A percentile compares a stretch with the other conserved stretches of the same genome.
phyloP scores from a whole-genome alignment of 495 filamentous ascomycete genomes.

The Podospora anserina region DNA sequence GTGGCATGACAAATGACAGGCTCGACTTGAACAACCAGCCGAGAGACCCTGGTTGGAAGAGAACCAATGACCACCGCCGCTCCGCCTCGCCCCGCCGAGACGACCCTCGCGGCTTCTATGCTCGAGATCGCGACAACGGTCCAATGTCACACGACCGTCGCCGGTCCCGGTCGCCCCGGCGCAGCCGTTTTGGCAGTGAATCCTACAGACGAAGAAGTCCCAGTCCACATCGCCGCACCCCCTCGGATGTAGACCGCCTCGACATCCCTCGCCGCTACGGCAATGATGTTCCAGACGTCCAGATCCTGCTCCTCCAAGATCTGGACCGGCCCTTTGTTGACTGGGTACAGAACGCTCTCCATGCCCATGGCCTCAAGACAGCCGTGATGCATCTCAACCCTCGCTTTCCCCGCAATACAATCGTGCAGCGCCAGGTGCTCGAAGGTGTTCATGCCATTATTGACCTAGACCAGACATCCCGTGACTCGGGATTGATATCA shows the following conservation, averaged over 20 bases:
- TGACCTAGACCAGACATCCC: conserved; percentile 64
- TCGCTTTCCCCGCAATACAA: conserved; percentile 69
- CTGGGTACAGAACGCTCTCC: conserved; percentile 76
- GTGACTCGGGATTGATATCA: conserved; percentile 68
- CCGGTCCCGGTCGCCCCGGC: conserved; percentile 59
- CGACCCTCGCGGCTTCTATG: conserved; percentile 40
- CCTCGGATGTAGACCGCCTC: conserved; percentile 58
- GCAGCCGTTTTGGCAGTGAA: conserved; percentile 42
- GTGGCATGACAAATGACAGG: conserved; percentile 43
- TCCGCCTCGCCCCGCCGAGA: conserved; percentile 49
- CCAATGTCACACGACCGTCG: conserved; percentile 32
- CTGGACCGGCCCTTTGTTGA: conserved; percentile 75
- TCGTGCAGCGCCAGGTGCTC: conserved; percentile 78
- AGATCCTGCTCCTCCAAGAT: conserved; percentile 77
- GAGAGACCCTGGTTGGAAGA: conserved; percentile 28
- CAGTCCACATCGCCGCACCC: conserved; percentile 53
- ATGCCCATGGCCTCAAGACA: conserved; percentile 62
- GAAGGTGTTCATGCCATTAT: conserved; percentile 87
- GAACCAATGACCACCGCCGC: conserved; percentile 65
- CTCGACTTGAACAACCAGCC: conserved; percentile 18
- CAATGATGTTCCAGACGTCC: conserved; percentile 83
- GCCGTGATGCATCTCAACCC: conserved; percentile 75
- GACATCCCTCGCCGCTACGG: conserved; percentile 72
- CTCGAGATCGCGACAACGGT: conserved; percentile 39
- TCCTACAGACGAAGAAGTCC: conserved; percentile 62